Base-by-base conservation (phyloP, 345 rosid genomes). In the Euphorbia peplus region DNA sequence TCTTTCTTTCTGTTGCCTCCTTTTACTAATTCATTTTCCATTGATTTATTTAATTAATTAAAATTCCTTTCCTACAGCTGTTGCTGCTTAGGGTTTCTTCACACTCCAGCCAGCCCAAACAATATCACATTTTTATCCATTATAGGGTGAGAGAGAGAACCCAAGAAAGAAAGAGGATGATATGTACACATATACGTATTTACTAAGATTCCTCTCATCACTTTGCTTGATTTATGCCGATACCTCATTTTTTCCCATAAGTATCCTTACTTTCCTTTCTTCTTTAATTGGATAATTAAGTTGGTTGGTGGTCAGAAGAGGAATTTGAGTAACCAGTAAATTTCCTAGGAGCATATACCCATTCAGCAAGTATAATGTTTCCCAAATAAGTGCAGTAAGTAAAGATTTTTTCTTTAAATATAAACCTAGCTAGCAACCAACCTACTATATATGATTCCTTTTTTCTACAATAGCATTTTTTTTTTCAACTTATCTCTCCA, bases 321-420 rank as follows among this genome's bases (percentile, higher is more conserved):
- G 24, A 42, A 42, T 42, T 42, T 42, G 28, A 68, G 29, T 58
- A 16, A 44, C 25, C 35, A 63, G 30, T 19, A 32, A 11, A 3
- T n/a, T 18, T 74, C 69, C 39, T 69, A 50, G 15, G 29, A 26
- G 60, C n/a, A 14, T 25, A 32, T 47, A 67, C 70, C 63, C 73
- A 13, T 15, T 63, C 76, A 30, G 48, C 66, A 60, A 51, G 52
- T 54, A 67, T 63, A 70, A 59, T 55, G 64, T 72, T 75, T 64
- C 74, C 67, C 4, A 15, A 66, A 68, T 69, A 50, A 53, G 44
- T 63, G 67, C 41, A 35, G 46, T 35, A 60, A 60, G 63, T 18
- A 7, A 19, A 32, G 4, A 75, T 32, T 30, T n/a, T 60, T 32
- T 32, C 44, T 60, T 60, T 10, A 35, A 35, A 60, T 35, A 60